phyloP scores from a whole-genome alignment of 2,329 filamentous ascomycete genomes.

The Chaetomiaceae sp. region DNA sequence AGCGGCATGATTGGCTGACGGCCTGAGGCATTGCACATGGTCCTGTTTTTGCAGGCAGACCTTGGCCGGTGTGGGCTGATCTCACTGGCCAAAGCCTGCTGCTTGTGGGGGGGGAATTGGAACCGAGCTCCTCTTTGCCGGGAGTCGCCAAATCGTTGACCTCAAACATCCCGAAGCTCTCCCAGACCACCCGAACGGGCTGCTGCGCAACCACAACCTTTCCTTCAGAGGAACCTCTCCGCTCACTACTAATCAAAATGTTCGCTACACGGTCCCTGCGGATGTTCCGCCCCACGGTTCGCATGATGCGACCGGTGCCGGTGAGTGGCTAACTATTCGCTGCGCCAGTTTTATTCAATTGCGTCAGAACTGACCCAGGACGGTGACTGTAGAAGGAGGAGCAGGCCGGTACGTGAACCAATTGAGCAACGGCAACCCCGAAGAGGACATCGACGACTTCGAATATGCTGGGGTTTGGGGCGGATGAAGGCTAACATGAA shows the following conservation, averaged over 20 bases:
- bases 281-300: slow-evolving; percentile 62
- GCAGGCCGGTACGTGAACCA: slow-evolving; percentile 56
- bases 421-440: slow-evolving; percentile 23
- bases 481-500: slow-evolving; percentile 23
- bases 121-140: slow-evolving; percentile 18
- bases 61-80: slow-evolving; percentile 22
- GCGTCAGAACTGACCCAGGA: slow-evolving; percentile 35
- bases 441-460: not conserved
- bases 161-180: slow-evolving; percentile 21
- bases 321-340: slow-evolving; percentile 53
- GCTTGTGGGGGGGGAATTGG: slow-evolving; percentile 2
- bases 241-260: slow-evolving; percentile 47
- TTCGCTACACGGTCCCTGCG: slow-evolving; percentile 61
- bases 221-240: slow-evolving; percentile 29
- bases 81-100: slow-evolving; percentile 15
- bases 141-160: slow-evolving; percentile 18
- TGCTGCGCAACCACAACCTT: slow-evolving; percentile 11
- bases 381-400: slow-evolving; percentile 59
- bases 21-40: slow-evolving; percentile 16
- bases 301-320: slow-evolving; percentile 67
- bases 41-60: slow-evolving; percentile 6
- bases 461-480: not conserved
- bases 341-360: slow-evolving; percentile 23
- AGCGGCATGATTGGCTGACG: slow-evolving; percentile 8
- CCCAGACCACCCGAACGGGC: slow-evolving; percentile 9